A percentile compares a stretch with the other conserved stretches of the same genome.
These are phyloP conservation scores for Bremia lactucae DNA, from an alignment of 352 stramenopile species.

Conservation along the genomic window DNA sequence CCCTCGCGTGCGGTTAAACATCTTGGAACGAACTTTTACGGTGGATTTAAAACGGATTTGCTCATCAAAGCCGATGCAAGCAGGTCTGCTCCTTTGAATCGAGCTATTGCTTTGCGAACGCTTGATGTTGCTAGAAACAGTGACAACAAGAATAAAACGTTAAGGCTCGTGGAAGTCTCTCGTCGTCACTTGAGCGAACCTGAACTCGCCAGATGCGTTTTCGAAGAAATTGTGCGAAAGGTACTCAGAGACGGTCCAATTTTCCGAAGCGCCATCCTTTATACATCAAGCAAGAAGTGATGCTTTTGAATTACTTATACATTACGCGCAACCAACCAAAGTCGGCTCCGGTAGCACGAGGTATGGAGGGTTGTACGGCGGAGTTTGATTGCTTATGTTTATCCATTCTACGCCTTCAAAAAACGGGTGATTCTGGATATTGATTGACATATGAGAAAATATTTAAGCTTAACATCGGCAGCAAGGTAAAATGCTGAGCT, in stretches of 20 bases:
- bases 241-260: slow-evolving; percentile 75
- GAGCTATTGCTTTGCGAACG: slow-evolving; percentile 62
- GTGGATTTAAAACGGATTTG: slow-evolving; percentile 56
- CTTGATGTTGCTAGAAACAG: slow-evolving; percentile 15
- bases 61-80: slow-evolving; percentile 57
- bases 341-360: slow-evolving; percentile 51
- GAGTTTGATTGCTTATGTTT: slow-evolving; percentile 31
- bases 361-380: slow-evolving; percentile 46
- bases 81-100: slow-evolving; percentile 32
- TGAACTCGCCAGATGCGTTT: slow-evolving; percentile 56
- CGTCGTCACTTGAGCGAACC: slow-evolving; percentile 9
- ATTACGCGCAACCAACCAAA: slow-evolving; percentile 19
- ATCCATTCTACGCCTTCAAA: slow-evolving; percentile 76
- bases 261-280: slow-evolving; percentile 59
- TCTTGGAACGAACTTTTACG: slow-evolving; percentile 68
- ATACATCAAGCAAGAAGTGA: slow-evolving; percentile 3
- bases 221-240: slow-evolving; percentile 76
- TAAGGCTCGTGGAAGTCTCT: background rate
- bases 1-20: slow-evolving; percentile 69
- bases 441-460: background rate
- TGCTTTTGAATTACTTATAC: background rate
- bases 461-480: background rate
- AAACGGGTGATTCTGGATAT: slow-evolving; percentile 52
- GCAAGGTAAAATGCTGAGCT: background rate
- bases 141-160: background rate